Conservation (phyloP, 208 protist species). For the Trypanosoma theileri region DNA sequence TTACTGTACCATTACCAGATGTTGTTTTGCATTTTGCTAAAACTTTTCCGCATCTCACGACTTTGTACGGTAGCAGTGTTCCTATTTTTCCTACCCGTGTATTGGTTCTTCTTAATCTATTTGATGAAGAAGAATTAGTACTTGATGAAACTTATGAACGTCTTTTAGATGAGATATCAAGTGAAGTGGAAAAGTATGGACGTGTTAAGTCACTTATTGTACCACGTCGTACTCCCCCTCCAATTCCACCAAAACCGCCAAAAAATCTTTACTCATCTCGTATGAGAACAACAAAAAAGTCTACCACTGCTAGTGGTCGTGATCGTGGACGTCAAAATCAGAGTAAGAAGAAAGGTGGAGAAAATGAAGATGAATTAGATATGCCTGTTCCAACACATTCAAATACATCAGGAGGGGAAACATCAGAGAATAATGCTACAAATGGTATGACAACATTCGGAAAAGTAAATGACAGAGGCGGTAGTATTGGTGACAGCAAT, state of each 20-base stretch:
- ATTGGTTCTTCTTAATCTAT: slow-evolving; percentile 83
- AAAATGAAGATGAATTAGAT: not conserved
- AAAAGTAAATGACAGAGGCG: not conserved
- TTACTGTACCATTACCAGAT: slow-evolving; percentile 52
- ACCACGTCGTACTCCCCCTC: slow-evolving; percentile 65
- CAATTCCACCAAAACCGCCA: slow-evolving; percentile 57
- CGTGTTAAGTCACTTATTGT: slow-evolving; percentile 79
- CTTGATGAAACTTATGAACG: slow-evolving; percentile 66
- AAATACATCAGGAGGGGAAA: too few species aligned
- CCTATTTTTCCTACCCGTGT: slow-evolving; percentile 78
- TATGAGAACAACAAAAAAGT: slow-evolving; percentile 10
- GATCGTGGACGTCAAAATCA: not conserved
- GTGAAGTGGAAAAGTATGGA: slow-evolving; percentile 84
- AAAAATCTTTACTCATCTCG: slow-evolving; percentile 24
- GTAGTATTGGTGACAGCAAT: slow-evolving; percentile 18
- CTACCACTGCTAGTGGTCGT: not conserved
- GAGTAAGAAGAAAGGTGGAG: not conserved
- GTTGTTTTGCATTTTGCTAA: slow-evolving; percentile 57
- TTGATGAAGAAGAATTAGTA: slow-evolving; percentile 85
- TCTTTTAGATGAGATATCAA: slow-evolving; percentile 70
- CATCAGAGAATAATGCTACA: not conserved
- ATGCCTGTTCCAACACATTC: not conserved
- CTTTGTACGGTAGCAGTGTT: slow-evolving; percentile 71
- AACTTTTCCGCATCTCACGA: slow-evolving; percentile 65
- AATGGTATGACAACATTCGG: not conserved